Conservation (phyloP, 2,329 filamentous ascomycete genomes). For the Cladosporium sp. region DNA sequence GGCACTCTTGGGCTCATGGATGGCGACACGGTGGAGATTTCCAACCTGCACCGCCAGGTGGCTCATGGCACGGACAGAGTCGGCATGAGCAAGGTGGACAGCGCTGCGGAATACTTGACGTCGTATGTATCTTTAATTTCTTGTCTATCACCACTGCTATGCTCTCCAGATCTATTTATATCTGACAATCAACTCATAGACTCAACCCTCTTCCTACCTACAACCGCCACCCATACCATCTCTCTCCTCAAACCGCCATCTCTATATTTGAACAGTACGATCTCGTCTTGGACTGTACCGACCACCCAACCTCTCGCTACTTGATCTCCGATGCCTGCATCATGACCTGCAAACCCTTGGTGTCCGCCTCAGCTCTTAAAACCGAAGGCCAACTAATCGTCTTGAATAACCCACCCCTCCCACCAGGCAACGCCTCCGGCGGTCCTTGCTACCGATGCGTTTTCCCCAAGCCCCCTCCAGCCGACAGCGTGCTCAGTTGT, state of each 20-base stretch:
- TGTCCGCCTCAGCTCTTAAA: conserved; percentile 84
- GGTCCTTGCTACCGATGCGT: conserved; percentile 93
- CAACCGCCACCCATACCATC: conserved; percentile 56
- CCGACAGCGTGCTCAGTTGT: conserved; percentile 76
- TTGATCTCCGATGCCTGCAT: conserved; percentile 88
- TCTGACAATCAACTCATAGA: conserved; percentile 34
- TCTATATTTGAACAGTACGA: conserved; percentile 68
- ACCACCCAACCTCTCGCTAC: conserved; percentile 87
- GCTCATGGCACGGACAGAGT: conserved; percentile 68
- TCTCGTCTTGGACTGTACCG: conserved; percentile 87
- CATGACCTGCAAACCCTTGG: conserved; percentile 68
- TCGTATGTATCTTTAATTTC: conserved; percentile 34
- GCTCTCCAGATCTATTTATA: background rate
- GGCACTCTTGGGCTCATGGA: conserved; percentile 81
- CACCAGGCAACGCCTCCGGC: conserved; percentile 53
- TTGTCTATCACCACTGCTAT: background rate
- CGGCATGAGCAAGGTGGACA: conserved; percentile 75
- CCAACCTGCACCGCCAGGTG: conserved; percentile 90
- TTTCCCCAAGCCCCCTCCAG: conserved; percentile 81
- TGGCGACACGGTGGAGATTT: conserved; percentile 79
- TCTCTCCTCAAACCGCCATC: conserved; percentile 64
- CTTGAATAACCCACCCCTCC: conserved; percentile 71
- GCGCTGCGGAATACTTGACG: conserved; percentile 46
- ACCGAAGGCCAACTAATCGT: conserved; percentile 87
- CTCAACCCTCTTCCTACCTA: conserved; percentile 70